Base-by-base conservation (phyloP, 2,329 filamentous ascomycete species). In the Phyllosticta ampelicida region DNA sequence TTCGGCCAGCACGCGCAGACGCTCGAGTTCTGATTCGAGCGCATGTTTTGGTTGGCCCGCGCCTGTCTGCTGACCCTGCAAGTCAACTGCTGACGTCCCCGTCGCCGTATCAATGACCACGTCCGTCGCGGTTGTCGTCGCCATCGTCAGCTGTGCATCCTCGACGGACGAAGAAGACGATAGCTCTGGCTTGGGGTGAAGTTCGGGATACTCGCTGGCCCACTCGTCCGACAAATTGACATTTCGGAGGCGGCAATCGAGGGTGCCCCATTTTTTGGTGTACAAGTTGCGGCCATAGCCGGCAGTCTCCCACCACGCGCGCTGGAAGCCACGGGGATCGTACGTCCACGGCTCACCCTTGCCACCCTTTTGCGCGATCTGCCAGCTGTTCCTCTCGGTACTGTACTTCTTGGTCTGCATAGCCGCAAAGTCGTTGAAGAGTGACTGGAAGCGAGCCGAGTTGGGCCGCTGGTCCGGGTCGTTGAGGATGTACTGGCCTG, bases 221-320 rank as follows among this genome's bases (percentile, higher is more conserved):
- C 61, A 62, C 11, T 21, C 51, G 56, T 61, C 60, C 36, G 29
- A 48, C 51, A 62, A 18, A 9, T 36, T 52, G 0, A 19, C 19
- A n/a, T 60, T 23, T 4, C 9, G 9, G 20, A 56, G 2, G n/a
- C 52, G 50, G 18, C 61, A 62, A 16, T 61, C 56, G 21, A 60
- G 16, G 9, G 61, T 61, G 16, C 60, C 60, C 61, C 61, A 62
- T 28, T 62, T 62, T 55, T 60, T 60, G 13, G 59, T 56, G 49
- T 62, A 62, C 51, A 61, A 20, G 18, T 54, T 50, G 13, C 61
- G 54, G 9, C 61, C 61, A 29, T 56, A 60, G 29, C 54, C 60
- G 5, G 60, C 60, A 54, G 48, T 57, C 26, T 55, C 55, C 60
- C 60, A 61, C 60, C 60, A 62, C 23, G 54, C 52, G 18, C 29